These are phyloP conservation scores for Petrea volubilis DNA, from an alignment of 257 asterid genomes.

Conservation along the genomic window DNA sequence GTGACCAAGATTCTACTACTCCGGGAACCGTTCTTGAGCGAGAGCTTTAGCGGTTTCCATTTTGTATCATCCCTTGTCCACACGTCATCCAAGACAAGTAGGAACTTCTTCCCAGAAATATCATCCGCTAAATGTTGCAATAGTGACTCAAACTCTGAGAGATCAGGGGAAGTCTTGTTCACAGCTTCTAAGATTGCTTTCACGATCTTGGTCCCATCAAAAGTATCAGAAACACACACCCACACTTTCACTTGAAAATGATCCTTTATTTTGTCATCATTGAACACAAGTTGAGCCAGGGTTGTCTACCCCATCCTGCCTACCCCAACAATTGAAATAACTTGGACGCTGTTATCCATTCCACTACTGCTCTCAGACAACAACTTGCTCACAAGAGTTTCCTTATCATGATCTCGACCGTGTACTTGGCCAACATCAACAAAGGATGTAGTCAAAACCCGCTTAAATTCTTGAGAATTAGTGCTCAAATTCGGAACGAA, in stretches of 20 bases:
- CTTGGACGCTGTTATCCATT: background rate
- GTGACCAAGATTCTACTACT: constrained; percentile 29
- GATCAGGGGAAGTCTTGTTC: constrained; percentile 11
- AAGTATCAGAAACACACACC: constrained; percentile 23
- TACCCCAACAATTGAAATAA: background rate
- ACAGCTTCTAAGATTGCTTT: constrained; percentile 35
- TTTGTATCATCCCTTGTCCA: constrained; percentile 20
- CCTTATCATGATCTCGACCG: background rate
- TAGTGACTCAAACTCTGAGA: constrained; percentile 17
- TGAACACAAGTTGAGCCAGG: too few relatives aligned
- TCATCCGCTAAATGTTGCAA: constrained; percentile 6
- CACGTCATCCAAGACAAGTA: constrained; percentile 41
- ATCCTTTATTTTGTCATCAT: too few relatives aligned
- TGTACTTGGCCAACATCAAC: background rate
- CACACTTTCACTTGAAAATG: too few relatives aligned
- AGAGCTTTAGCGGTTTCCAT: too few relatives aligned
- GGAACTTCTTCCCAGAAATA: constrained; percentile 18
- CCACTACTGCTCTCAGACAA: background rate
- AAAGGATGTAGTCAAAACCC: too few relatives aligned
- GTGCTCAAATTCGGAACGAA: too few relatives aligned
- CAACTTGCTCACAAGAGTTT: background rate
- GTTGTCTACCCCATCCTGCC: too few relatives aligned
- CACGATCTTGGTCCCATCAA: constrained; percentile 35
- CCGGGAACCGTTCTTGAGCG: constrained; percentile 16
- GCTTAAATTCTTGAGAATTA: too few relatives aligned